phyloP scores from a whole-genome alignment of 495 filamentous ascomycete genomes.

The Trypethelium eluteriae region DNA sequence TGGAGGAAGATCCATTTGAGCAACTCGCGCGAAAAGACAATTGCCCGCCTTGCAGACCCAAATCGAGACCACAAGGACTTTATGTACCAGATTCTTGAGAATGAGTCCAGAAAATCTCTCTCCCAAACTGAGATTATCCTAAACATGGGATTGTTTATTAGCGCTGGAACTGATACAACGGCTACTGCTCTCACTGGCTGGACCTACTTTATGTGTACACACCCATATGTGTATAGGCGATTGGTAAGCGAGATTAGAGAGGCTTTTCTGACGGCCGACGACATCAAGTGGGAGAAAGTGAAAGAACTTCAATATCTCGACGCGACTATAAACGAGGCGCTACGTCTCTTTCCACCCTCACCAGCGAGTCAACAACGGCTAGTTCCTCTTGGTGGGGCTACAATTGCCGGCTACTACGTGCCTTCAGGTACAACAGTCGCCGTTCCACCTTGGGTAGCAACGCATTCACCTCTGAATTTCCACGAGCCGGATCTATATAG shows the following conservation, averaged over 20 bases:
- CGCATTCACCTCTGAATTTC: constrained; percentile 22
- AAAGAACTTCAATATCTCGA: constrained; percentile 38
- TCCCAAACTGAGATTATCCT: not conserved
- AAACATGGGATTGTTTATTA: constrained; percentile 34
- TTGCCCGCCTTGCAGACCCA: constrained; percentile 10
- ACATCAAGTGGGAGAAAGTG: constrained; percentile 33
- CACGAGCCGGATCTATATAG: constrained; percentile 25
- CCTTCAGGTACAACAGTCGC: constrained; percentile 40
- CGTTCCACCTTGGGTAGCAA: constrained; percentile 24
- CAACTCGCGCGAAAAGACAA: constrained; percentile 9
- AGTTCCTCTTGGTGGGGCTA: constrained; percentile 18
- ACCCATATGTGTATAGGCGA: constrained; percentile 20
- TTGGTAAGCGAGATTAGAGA: constrained; percentile 25
- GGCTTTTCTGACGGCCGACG: constrained; percentile 22
- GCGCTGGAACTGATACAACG: constrained; percentile 80
- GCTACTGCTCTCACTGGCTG: constrained; percentile 35
- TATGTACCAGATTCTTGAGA: not conserved
- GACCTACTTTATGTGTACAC: constrained; percentile 26
- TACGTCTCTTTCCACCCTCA: constrained; percentile 48
- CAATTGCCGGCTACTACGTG: constrained; percentile 10
- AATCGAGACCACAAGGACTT: constrained; percentile 21
- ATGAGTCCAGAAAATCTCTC: not conserved
- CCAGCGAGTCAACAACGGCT: constrained; percentile 43
- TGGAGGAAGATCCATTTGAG: constrained; percentile 13
- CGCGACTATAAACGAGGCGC: constrained; percentile 46